These are phyloP conservation scores for Globisporangium orthogonon DNA, from an alignment of 352 stramenopile genomes.

Conservation along the genomic window DNA sequence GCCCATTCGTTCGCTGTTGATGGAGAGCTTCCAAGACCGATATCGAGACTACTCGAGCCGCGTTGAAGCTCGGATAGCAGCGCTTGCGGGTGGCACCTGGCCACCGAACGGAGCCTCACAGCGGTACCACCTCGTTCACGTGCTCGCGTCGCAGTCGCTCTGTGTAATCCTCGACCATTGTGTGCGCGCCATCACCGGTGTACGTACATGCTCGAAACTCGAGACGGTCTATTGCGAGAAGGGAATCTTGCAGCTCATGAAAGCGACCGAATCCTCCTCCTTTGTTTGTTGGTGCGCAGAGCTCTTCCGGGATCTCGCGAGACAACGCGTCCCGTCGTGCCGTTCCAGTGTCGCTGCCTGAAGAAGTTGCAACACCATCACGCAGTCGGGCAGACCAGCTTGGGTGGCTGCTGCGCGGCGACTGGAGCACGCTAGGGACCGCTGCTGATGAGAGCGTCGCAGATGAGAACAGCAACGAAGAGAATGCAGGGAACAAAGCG, in stretches of 20 bases:
- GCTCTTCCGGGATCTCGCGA: slow-evolving; percentile 31
- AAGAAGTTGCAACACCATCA: slow-evolving; percentile 19
- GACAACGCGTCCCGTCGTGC: slow-evolving; percentile 29
- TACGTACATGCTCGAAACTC: slow-evolving; percentile 20
- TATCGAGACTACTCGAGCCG: slow-evolving; percentile 28
- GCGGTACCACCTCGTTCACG: slow-evolving; percentile 29
- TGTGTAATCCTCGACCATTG: slow-evolving; percentile 48
- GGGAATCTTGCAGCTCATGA: background rate
- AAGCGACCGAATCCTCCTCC: background rate
- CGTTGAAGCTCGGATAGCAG: slow-evolving; percentile 14
- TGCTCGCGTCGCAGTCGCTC: slow-evolving; percentile 43
- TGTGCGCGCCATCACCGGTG: slow-evolving; percentile 44
- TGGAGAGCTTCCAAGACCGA: slow-evolving; percentile 20
- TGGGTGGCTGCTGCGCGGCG: slow-evolving; percentile 52
- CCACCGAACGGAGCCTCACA: background rate
- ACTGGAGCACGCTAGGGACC: slow-evolving; percentile 30
- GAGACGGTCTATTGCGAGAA: too few relatives aligned
- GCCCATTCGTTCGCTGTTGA: slow-evolving; percentile 18
- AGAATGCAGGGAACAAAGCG: background rate
- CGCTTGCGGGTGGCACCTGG: background rate
- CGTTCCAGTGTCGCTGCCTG: slow-evolving; percentile 26
- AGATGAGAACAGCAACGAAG: slow-evolving; percentile 1
- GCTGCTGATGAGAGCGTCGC: background rate
- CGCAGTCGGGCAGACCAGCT: slow-evolving; percentile 40
- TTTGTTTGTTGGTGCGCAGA: slow-evolving; percentile 19